Evolutionary conservation across 352 stramenopile genomes (phyloP).

Genomic region (Globisporangium iwayamae): DNA sequence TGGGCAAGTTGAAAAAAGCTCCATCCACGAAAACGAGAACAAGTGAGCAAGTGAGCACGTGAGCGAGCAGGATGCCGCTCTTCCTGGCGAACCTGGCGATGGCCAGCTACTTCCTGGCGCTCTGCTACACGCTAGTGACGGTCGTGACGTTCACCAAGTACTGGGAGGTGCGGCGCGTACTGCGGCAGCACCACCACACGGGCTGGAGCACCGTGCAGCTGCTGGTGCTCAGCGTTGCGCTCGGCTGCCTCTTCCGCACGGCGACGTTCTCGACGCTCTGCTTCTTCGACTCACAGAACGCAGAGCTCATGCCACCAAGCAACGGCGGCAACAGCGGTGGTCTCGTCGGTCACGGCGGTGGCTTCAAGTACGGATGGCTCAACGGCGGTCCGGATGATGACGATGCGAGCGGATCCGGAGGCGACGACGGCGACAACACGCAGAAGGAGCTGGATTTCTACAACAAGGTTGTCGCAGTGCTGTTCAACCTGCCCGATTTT

Average conservation of each 20-base stretch:
- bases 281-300: slow-evolving; percentile 81
- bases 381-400: slow-evolving; percentile 13
- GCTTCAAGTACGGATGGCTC: slow-evolving; percentile 14
- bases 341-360: slow-evolving; percentile 12
- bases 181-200: slow-evolving; percentile 57
- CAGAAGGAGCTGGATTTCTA: slow-evolving; percentile 83
- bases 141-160: slow-evolving; percentile 79
- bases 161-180: slow-evolving; percentile 61
- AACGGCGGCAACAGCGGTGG: slow-evolving; percentile 16
- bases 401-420: slow-evolving; percentile 11
- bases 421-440: slow-evolving; percentile 18
- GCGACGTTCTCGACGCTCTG: slow-evolving; percentile 86
- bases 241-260: slow-evolving; percentile 85
- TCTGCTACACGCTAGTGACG: slow-evolving; percentile 83
- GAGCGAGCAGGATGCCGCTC: slow-evolving; percentile 53
- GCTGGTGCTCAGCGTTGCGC: slow-evolving; percentile 71
- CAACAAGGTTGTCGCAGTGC: slow-evolving; percentile 88
- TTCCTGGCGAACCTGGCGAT: slow-evolving; percentile 88
- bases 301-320: slow-evolving; percentile 29
- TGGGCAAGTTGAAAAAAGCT: too few species aligned
- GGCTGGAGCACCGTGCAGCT: slow-evolving; percentile 84
- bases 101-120: slow-evolving; percentile 85
- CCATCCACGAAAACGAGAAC: not conserved
- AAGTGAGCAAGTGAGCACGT: not conserved
- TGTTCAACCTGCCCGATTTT: slow-evolving; percentile 93